These are phyloP conservation scores for Calycina marina DNA, from an alignment of 2,329 filamentous ascomycete species.

Conservation along the genomic window DNA sequence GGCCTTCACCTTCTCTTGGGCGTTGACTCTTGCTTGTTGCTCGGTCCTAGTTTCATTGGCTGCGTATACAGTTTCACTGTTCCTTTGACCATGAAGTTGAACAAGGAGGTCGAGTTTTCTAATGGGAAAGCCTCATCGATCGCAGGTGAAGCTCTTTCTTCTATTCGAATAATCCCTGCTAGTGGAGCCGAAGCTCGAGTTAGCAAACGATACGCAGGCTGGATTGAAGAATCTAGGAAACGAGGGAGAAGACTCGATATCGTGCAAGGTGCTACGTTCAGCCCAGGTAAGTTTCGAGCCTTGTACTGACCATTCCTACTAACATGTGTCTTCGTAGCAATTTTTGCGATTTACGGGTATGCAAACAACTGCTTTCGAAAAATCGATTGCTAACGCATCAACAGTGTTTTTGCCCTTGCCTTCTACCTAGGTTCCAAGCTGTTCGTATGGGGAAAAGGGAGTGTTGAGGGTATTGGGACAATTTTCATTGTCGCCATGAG, in stretches of 20 bases:
- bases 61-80: conserved; percentile 33
- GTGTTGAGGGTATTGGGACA: conserved; percentile 33
- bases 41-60: conserved; percentile 41
- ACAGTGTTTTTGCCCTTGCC: conserved; percentile 39
- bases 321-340: no score
- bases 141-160: conserved; percentile 44
- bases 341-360: no score
- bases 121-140: conserved; percentile 43
- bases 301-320: no score
- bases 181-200: conserved; percentile 45
- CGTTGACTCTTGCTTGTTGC: conserved; percentile 42
- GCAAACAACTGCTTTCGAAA: no score
- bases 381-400: no score
- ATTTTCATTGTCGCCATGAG: conserved; percentile 32
- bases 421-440: conserved; percentile 50
- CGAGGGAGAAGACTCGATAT: conserved; percentile 30
- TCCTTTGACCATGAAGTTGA: conserved; percentile 39
- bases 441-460: conserved; percentile 29
- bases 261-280: conserved; percentile 36
- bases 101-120: conserved; percentile 30
- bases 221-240: conserved; percentile 37
- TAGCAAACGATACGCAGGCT: conserved; percentile 35
- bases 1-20: conserved; percentile 43
- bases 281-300: conserved; percentile 21
- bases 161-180: conserved; percentile 46